phyloP scores from a whole-genome alignment of 2,329 filamentous ascomycete species.

The Mycosphaerella arachidis region DNA sequence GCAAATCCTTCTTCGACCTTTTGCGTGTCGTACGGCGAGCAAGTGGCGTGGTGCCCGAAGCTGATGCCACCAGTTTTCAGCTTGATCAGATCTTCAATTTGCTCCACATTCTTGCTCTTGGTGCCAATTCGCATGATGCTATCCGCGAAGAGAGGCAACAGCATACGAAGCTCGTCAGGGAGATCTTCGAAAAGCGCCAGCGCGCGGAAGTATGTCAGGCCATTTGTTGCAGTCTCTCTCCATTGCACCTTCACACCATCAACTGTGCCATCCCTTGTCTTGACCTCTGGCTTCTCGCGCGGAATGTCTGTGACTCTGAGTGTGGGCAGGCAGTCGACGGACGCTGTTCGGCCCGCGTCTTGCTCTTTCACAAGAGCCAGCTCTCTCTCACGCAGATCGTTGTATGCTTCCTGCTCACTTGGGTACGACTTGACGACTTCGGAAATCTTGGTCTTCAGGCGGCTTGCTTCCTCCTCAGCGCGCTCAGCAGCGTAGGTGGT shows the following conservation, averaged over 20 bases:
- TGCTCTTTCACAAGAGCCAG: slow-evolving; percentile 60
- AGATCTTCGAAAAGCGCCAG: slow-evolving; percentile 75
- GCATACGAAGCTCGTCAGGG: slow-evolving; percentile 74
- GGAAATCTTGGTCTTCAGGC: slow-evolving; percentile 70
- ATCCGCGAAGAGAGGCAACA: slow-evolving; percentile 88
- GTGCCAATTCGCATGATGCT: slow-evolving; percentile 91
- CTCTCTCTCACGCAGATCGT: slow-evolving; percentile 72
- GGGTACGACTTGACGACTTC: slow-evolving; percentile 65
- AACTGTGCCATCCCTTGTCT: slow-evolving; percentile 54
- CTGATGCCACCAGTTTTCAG: slow-evolving; percentile 90
- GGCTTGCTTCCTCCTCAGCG: slow-evolving; percentile 68
- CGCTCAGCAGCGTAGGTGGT: slow-evolving; percentile 69
- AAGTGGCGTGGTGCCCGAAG: slow-evolving; percentile 75
- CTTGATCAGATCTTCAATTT: slow-evolving; percentile 93
- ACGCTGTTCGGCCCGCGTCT: slow-evolving; percentile 75
- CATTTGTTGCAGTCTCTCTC: slow-evolving; percentile 90
- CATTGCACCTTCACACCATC: slow-evolving; percentile 72
- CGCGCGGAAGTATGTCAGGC: slow-evolving; percentile 90
- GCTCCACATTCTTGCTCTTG: slow-evolving; percentile 80
- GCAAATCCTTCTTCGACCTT: slow-evolving; percentile 74
- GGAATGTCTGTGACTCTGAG: slow-evolving; percentile 87
- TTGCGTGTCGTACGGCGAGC: slow-evolving; percentile 68
- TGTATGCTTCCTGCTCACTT: slow-evolving; percentile 65
- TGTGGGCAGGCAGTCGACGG: slow-evolving; percentile 81
- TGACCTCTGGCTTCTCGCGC: slow-evolving; percentile 68